Percentiles rank a stretch among this genome's conserved stretches.
Evolutionary conservation across 345 rosid genomes (phyloP).

Genomic region (Acer saccharum): DNA sequence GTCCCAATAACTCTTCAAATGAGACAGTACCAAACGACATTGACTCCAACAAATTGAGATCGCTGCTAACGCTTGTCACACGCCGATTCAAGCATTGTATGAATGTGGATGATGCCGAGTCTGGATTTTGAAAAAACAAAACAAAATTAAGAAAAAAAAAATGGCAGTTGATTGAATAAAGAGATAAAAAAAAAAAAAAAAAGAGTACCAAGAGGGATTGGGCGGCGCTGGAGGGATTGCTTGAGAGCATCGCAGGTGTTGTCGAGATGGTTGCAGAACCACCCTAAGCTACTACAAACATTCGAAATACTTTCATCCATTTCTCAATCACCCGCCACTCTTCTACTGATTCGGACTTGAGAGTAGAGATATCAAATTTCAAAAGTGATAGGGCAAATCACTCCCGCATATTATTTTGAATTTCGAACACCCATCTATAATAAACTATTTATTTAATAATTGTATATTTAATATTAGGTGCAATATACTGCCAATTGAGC

Average conservation of each 20-base stretch:
- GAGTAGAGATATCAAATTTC: too few relatives aligned
- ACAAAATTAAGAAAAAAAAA: neutral
- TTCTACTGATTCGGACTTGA: too few relatives aligned
- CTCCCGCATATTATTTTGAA: neutral
- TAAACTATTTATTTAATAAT: too few relatives aligned
- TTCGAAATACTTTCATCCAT: constrained; percentile 62
- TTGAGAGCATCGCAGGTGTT: constrained; percentile 74
- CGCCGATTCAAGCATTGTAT: constrained; percentile 70
- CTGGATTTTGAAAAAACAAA: constrained; percentile 26
- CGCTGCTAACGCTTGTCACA: constrained; percentile 18
- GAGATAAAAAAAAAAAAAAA: neutral
- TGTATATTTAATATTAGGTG: too few relatives aligned
- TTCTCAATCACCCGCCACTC: neutral
- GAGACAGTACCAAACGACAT: too few relatives aligned
- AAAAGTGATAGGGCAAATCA: neutral
- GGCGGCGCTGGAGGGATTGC: constrained; percentile 73
- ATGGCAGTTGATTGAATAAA: neutral
- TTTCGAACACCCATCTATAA: neutral
- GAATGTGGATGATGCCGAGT: constrained; percentile 84
- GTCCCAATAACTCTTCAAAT: too few relatives aligned
- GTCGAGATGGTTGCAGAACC: constrained; percentile 72
- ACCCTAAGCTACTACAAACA: constrained; percentile 50
- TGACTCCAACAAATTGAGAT: too few relatives aligned
- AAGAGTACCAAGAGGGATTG: constrained; percentile 65
- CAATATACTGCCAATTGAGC: too few relatives aligned